phyloP scores from a whole-genome alignment of 1,284 basidiomycete genomes.

The Cutaneotrichosporon cavernicola region DNA sequence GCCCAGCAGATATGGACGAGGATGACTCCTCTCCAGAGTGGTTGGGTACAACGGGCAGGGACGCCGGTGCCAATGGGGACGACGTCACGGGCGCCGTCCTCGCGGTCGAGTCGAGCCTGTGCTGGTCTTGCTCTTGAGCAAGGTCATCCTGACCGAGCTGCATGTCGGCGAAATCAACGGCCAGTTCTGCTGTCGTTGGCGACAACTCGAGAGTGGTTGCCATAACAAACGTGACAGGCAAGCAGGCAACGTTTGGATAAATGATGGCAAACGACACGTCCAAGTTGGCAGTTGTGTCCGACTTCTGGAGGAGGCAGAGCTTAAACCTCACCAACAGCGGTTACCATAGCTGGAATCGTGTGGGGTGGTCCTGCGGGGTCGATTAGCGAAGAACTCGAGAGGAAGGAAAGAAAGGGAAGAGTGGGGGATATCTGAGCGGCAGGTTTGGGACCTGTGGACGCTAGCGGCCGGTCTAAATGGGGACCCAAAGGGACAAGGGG shows the following conservation, averaged over 20 bases:
- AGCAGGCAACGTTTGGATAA: neutral
- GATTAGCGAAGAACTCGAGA: neutral
- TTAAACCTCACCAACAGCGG: constrained; percentile 1
- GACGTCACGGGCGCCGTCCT: neutral
- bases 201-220: neutral
- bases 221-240: neutral
- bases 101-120: neutral
- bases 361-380: neutral
- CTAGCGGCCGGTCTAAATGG: neutral
- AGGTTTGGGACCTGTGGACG: neutral
- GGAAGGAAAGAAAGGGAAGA: neutral
- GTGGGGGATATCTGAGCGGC: neutral
- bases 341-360: neutral
- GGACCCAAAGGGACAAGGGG: neutral
- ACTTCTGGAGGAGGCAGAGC: neutral
- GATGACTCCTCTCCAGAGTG: constrained; percentile 14
- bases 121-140: neutral
- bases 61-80: neutral
- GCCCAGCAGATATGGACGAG: constrained; percentile 18
- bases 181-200: constrained; percentile 5
- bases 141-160: neutral
- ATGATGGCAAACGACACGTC: neutral
- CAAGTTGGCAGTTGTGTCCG: neutral
- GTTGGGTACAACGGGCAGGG: neutral
- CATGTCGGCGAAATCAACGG: constrained; percentile 7